phyloP scores from a whole-genome alignment of 495 filamentous ascomycete species.

The Astrocystis sublimbata region DNA sequence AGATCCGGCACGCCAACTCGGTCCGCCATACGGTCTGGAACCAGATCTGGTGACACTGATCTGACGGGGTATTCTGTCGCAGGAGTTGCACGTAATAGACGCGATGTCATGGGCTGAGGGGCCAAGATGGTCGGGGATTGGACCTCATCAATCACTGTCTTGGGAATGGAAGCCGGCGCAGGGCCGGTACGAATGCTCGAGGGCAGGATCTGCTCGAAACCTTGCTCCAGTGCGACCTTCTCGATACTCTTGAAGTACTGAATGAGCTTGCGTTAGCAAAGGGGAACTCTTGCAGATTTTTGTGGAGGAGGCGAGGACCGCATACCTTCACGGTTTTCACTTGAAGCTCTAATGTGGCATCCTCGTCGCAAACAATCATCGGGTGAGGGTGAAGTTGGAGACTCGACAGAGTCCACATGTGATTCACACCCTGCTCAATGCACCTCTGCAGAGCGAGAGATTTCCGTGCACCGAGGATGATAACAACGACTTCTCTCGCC shows the following conservation, averaged over 20 bases:
- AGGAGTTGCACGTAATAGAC: slow-evolving; percentile 46
- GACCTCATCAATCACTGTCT: slow-evolving; percentile 37
- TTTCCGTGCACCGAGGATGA: slow-evolving; percentile 80
- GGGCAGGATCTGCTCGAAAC: slow-evolving; percentile 61
- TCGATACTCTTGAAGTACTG: slow-evolving; percentile 73
- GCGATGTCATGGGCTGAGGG: slow-evolving; percentile 51
- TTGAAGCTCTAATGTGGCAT: slow-evolving; percentile 78
- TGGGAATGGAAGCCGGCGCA: slow-evolving; percentile 23
- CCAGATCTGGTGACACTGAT: slow-evolving; percentile 55
- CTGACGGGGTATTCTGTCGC: slow-evolving; percentile 51
- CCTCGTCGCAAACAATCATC: slow-evolving; percentile 81
- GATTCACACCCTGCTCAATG: slow-evolving; percentile 79
- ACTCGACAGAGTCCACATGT: slow-evolving; percentile 86
- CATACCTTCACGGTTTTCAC: slow-evolving; percentile 81
- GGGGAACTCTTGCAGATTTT: not conserved
- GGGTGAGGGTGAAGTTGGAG: slow-evolving; percentile 79
- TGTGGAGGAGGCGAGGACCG: not conserved
- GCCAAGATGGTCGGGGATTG: slow-evolving; percentile 46
- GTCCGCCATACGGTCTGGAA: slow-evolving; percentile 69
- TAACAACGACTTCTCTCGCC: slow-evolving; percentile 76
- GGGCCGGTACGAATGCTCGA: slow-evolving; percentile 46
- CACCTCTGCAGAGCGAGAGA: slow-evolving; percentile 78
- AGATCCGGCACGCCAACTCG: slow-evolving; percentile 59
- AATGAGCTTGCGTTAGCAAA: slow-evolving; percentile 9
- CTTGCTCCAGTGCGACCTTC: slow-evolving; percentile 54